Conservation (phyloP, 1,284 basidiomycete genomes). For the Ustilago curta region DNA sequence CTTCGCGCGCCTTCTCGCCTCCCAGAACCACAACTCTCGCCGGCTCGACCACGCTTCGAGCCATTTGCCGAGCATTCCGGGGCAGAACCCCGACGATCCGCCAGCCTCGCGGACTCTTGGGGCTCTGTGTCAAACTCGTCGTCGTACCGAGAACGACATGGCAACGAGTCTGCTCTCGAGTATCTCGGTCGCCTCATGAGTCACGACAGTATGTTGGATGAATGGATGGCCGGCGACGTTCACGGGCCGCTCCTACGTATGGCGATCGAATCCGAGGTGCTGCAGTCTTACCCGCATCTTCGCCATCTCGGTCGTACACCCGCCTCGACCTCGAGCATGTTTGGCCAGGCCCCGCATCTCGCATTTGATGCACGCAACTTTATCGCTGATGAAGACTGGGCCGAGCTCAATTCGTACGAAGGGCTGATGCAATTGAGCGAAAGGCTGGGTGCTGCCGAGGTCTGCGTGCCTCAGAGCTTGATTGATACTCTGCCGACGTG, state of each 20-base stretch:
- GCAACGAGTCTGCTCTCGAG: conserved; percentile 38
- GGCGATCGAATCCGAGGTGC: conserved; percentile 29
- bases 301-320: conserved; percentile 14
- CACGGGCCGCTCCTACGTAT: conserved; percentile 27
- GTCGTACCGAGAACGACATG: conserved; percentile 14
- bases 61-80: conserved; percentile 10
- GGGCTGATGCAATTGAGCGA: conserved; percentile 35
- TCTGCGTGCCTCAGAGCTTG: conserved; percentile 31
- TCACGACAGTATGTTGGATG: conserved; percentile 41
- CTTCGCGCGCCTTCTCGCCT: conserved; percentile 14
- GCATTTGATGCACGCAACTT: conserved; percentile 43
- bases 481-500: conserved; percentile 41
- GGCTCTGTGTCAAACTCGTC: neutral
- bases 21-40: conserved; percentile 7
- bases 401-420: conserved; percentile 42
- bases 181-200: conserved; percentile 45
- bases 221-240: conserved; percentile 27
- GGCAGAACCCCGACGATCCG: neutral
- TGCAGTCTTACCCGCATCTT: neutral
- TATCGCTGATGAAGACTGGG: conserved; percentile 49
- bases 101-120: neutral
- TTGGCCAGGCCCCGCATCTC: conserved; percentile 9
- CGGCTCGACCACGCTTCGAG: conserved; percentile 20
- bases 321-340: conserved; percentile 24
- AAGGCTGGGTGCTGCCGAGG: conserved; percentile 27